Base-by-base conservation (phyloP, 202 grass and related monocot genomes). In the Setaria italica region DNA sequence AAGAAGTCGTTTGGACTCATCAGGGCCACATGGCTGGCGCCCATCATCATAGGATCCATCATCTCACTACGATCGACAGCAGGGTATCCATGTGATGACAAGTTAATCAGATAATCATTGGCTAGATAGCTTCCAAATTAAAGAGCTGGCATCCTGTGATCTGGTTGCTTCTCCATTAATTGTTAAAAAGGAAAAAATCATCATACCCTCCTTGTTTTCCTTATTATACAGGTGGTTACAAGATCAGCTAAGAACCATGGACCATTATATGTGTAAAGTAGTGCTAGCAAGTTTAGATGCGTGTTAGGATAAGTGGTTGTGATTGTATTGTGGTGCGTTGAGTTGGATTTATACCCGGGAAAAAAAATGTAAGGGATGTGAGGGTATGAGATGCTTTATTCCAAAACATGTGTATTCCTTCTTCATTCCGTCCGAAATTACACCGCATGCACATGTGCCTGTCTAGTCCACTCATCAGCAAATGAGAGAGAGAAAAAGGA, bases 81-180 rank as follows among this genome's bases (percentile, higher is more conserved):
- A 71, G 43, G 13, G 70, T 33, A 34, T 47, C 80, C 67, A 72
- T 60, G 67, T 82, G 80, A 72, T 47, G 14, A 30, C 80, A 71
- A 20, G 9, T 60, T 59, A 34, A 59, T 82, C 16, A 60, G 80
- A 72, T 72, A 39, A 82, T 47, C 21, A 72, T 60, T 72, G 53
- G 21, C 9, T 71, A 71, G 35, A 17, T 33, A 70, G 15, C 80
- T 46, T 71, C 80, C 53, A 71, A 39, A 39, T 39, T 39, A 71
- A 58, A 37, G 39, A 72, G 13, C 11, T 76, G 73, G 21, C 11
- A 14, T 48, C 41, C 58, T 79, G 29, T 65, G 43, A 79, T 65
- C 6, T 47, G 43, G 42, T 30, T 25, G 25, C 25, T 25, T 25
- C 25, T 25, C 25, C 25, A 25, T 25, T 25, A 25, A 25, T 25